Base-by-base conservation (phyloP, 179 eudicot genomes). In the Heliamphora ciliata region DNA sequence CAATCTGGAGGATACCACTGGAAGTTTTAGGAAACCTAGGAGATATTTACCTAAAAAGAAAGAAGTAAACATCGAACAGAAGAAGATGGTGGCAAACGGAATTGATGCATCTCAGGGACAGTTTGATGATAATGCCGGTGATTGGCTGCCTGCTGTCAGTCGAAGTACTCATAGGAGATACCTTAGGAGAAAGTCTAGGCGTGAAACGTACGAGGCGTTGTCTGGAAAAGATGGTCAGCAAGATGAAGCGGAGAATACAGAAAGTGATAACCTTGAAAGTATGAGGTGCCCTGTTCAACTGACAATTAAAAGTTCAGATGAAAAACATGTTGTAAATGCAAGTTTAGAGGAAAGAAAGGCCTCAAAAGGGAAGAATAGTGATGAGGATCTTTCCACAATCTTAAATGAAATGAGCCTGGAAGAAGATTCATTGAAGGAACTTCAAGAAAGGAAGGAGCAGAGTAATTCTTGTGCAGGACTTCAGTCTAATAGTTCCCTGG, bases 61-160 rank as follows among this genome's bases (percentile, higher is more conserved):
- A 75, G 98, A 91, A 89, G 89, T 92, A 4, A 91, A 91, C 63
- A 84, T 90, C 71, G 98, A 95, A 55, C 98, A 97, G 17, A 91
- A 92, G 83, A 93, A 89, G 90, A 90, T 90, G 92, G 95, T 95
- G 77, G 98, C 94, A 51, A 89, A 86, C 85, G 98, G 98, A 80
- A 76, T 95, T 79, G 98, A 95, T 88, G 98, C 98, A 78, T 94
- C 98, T 51, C 90, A 84, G 81, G 98, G 98, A 81, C 89, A 90
- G 82, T 59, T 60, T 79, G 89, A 90, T 77, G 93, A 91, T 80
- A 83, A 94, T 83, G 82, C 85, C 58, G 95, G 84, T 88, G 98
- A 91, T 80, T 95, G 93, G 91, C 90, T 76, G 5, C 98, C 98
- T 79, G 98, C 98, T 80, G 98, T 95, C 6, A 90, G 98, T 83